Conservation (phyloP, 202 grass and related monocot species). For the Tripidium arundinaceum region DNA sequence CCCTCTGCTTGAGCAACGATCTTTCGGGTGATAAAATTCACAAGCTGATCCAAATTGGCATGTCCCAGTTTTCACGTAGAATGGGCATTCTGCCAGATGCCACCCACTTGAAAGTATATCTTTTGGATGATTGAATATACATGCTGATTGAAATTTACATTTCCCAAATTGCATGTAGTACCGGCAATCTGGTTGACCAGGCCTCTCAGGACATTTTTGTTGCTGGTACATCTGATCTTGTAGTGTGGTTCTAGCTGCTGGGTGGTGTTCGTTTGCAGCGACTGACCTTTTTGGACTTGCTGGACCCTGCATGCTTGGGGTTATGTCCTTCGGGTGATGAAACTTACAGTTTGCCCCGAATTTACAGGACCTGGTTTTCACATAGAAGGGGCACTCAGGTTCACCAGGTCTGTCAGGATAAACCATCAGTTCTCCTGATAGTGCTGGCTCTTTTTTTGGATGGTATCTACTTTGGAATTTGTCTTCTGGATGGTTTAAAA, state of each 20-base stretch:
- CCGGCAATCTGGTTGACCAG: slow-evolving; percentile 50
- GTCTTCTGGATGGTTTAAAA: background rate
- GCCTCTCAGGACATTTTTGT: slow-evolving; percentile 47
- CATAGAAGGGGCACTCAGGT: slow-evolving; percentile 55
- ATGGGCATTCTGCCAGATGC: slow-evolving; percentile 42
- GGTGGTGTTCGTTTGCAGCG: slow-evolving; percentile 14
- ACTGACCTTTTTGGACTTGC: background rate
- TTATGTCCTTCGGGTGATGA: slow-evolving; percentile 49
- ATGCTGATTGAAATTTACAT: slow-evolving; percentile 56
- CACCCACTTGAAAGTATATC: slow-evolving; percentile 29
- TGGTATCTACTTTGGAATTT: background rate
- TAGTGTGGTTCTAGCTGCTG: background rate
- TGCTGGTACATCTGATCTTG: slow-evolving; percentile 23
- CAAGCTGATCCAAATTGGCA: slow-evolving; percentile 65
- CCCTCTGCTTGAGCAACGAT: slow-evolving; percentile 18
- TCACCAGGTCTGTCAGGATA: slow-evolving; percentile 55
- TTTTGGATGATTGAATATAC: slow-evolving; percentile 68
- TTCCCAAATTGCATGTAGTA: slow-evolving; percentile 62
- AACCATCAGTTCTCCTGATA: background rate
- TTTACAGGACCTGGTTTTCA: slow-evolving; percentile 55
- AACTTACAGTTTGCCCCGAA: slow-evolving; percentile 50
- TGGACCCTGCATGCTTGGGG: background rate
- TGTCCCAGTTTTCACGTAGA: slow-evolving; percentile 53
- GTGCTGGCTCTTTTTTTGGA: background rate
- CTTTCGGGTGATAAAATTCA: slow-evolving; percentile 58